Base-by-base conservation (phyloP, 2,329 filamentous ascomycete genomes). In the Bipolaris gigantea region DNA sequence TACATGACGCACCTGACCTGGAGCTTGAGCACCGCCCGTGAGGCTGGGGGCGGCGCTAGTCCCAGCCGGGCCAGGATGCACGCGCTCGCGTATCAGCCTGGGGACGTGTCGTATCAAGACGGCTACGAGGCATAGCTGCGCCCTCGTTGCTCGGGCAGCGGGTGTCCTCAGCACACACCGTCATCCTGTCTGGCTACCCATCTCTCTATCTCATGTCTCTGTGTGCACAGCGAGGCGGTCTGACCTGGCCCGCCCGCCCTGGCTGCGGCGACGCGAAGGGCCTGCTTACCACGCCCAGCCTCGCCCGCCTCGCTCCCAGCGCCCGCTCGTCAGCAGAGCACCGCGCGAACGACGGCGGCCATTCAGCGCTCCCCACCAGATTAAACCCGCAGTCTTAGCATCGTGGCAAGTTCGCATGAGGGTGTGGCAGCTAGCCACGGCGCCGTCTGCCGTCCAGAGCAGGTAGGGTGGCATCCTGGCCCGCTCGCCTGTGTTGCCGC, bases 1-100 rank as follows among this genome's bases (percentile, higher is more conserved):
- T 32, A 45, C 55, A 55, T 65, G 63, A 64, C 60, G 61, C 61
- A 61, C 42, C 38, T 65, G 61, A 66, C 58, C 61, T 59, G 53
- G 48, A 52, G 53, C 54, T 56, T 56, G 61, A 55, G 57, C 47
- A 46, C 43, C 43, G 38, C 40, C 55, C 54, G 45, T 63, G 62
- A 63, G 62, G 62, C 58, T 61, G 60, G 60, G 60, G 57, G 53
- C 41, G 25, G 45, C 52, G 51, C 58, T 59, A 59, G 41, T 18
- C 45, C 50, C 7, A 13, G 50, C 18, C 34, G 48, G 43, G 58
- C 21, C 10, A 11, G 21, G 25, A 38, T 53, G 53, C 51, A 60
- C 55, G 50, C 59, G 50, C 51, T 42, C 42, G 50, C 44, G 54
- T 50, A 47, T 56, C 53, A 53, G 53, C 41, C 36, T 35, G 19